Evolutionary conservation across 1,284 basidiomycete genomes (phyloP).

Genomic region (Cryptococcus maquisensis): DNA sequence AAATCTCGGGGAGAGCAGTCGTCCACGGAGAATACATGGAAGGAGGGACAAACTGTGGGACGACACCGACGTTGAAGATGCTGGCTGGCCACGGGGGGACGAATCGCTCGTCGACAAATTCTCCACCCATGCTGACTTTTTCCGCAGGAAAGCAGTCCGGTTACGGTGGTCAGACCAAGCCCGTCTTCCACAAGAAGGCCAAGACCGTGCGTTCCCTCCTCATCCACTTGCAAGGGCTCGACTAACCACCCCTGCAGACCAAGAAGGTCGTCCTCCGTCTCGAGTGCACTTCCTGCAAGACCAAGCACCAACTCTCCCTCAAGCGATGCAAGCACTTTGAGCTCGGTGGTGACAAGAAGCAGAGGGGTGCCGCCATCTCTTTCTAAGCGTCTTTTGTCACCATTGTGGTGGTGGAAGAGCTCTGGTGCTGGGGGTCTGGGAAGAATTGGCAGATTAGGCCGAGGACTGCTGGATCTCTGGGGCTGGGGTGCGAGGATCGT

Average conservation of each 20-base stretch:
- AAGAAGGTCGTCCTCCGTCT: conserved; percentile 99
- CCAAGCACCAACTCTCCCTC: conserved; percentile 91
- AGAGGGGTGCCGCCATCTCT: conserved; percentile 43
- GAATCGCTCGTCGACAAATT: background rate
- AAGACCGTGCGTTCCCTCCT: conserved; percentile 40
- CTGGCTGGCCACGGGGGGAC: background rate
- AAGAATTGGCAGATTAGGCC: background rate
- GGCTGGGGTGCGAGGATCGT: background rate
- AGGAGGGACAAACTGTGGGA: background rate
- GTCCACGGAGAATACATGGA: background rate
- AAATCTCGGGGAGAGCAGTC: background rate
- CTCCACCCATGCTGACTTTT: background rate
- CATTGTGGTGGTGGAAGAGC: background rate
- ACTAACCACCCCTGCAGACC: conserved; percentile 52
- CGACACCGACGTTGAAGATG: background rate
- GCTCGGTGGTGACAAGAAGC: conserved; percentile 99
- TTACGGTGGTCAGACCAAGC: conserved; percentile 99
- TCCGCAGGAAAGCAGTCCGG: conserved; percentile 75
- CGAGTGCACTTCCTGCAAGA: conserved; percentile 98
- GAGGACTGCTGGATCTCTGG: background rate
- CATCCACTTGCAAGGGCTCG: background rate
- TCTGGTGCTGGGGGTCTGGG: background rate
- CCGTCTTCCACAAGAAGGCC: conserved; percentile 87
- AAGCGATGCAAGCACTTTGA: conserved; percentile 99
- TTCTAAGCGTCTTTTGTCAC: conserved; percentile 16